Percentiles rank a stretch among this genome's conserved stretches.
phyloP scores from a whole-genome alignment of 228 moss, liverwort and hornwort genomes.

The Sphagnum magellanicum region DNA sequence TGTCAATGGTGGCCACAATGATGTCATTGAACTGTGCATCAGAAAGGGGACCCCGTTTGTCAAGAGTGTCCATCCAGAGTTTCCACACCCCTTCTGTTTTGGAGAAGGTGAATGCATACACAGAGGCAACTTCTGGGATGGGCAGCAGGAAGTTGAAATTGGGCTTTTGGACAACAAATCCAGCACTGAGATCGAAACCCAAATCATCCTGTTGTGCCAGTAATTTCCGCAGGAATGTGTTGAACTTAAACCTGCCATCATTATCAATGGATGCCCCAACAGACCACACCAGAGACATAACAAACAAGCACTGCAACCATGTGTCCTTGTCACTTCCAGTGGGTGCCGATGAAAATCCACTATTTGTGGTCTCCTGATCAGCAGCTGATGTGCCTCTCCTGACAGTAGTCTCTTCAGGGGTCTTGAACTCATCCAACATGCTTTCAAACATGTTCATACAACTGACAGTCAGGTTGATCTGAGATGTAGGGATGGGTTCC shows the following conservation, averaged over 20 bases:
- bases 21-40: conserved; percentile 59
- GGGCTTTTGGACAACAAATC: conserved; percentile 47
- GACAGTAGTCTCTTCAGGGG: conserved; percentile 36
- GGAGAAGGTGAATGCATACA: conserved; percentile 42
- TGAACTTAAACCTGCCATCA: conserved; percentile 45
- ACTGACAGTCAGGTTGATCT: conserved; percentile 49
- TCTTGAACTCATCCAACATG: conserved; percentile 60
- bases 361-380: conserved; percentile 20
- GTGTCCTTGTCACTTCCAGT: conserved; percentile 51
- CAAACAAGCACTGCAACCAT: conserved; percentile 52
- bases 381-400: conserved; percentile 32
- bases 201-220: conserved; percentile 52
- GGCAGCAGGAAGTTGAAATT: conserved; percentile 30
- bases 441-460: conserved; percentile 59
- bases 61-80: conserved; percentile 48
- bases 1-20: conserved; percentile 60
- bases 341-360: conserved; percentile 31
- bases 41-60: conserved; percentile 32
- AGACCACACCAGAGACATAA: conserved; percentile 61
- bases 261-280: conserved; percentile 56
- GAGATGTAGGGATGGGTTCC: conserved; percentile 50
- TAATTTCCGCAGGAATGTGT: conserved; percentile 34
- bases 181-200: conserved; percentile 44
- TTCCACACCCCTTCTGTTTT: conserved; percentile 50
- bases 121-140: conserved; percentile 34